phyloP scores from a whole-genome alignment of 2,329 filamentous ascomycete species.

The Gnomoniopsis smithogilvyi region DNA sequence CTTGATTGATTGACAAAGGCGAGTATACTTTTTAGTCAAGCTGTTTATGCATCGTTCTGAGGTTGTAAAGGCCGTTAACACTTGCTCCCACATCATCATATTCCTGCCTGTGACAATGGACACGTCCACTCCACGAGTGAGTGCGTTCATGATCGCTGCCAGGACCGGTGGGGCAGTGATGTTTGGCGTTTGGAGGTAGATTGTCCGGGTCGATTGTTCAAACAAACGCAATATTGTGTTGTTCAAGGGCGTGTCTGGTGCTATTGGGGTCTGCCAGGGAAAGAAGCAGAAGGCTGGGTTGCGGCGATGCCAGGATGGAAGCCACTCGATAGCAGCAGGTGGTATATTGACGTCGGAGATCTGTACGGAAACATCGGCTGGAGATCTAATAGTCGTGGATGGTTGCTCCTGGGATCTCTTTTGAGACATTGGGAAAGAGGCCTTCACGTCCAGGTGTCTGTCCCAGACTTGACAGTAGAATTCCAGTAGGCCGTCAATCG shows the following conservation, averaged over 20 bases:
- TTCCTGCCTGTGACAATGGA: constrained; percentile 62
- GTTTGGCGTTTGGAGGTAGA: constrained; percentile 76
- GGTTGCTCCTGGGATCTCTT: constrained; percentile 15
- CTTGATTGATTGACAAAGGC: background rate
- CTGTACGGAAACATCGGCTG: constrained; percentile 10
- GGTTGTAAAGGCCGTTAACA: constrained; percentile 74
- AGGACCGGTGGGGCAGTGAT: constrained; percentile 67
- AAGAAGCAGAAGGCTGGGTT: constrained; percentile 63
- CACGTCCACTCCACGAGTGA: constrained; percentile 66
- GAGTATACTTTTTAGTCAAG: constrained; percentile 53
- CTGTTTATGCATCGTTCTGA: constrained; percentile 62
- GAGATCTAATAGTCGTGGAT: constrained; percentile 18
- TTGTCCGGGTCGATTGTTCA: constrained; percentile 49
- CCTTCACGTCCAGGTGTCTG: constrained; percentile 21
- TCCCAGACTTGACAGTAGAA: constrained; percentile 74
- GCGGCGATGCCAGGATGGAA: constrained; percentile 71
- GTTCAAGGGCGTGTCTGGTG: constrained; percentile 67
- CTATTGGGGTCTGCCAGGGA: constrained; percentile 47
- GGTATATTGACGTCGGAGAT: constrained; percentile 38
- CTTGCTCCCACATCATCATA: constrained; percentile 77
- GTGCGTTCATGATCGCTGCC: constrained; percentile 55
- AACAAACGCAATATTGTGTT: constrained; percentile 60
- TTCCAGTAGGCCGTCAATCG: constrained; percentile 57
- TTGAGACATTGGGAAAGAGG: background rate
- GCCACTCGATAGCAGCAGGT: constrained; percentile 35